Base-by-base conservation (phyloP, 805 yeast genomes). In the Yamadazyma insecticola region DNA sequence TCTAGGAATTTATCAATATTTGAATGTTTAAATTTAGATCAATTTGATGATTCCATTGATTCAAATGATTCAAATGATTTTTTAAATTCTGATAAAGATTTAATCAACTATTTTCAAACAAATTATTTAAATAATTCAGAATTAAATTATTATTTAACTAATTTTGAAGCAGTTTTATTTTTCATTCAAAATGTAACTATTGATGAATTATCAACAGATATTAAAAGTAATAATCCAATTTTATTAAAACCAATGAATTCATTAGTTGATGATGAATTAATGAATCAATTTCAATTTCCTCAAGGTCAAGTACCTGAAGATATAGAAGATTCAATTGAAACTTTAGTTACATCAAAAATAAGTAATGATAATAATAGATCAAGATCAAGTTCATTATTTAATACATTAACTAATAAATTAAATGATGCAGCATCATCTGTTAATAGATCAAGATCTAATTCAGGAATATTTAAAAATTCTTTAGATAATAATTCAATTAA, bases 81-180 rank as follows among this genome's bases (percentile, higher is more conserved):
- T 28, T 58, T 60, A 35, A 35, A 36, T 4, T 51, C 47, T 29
- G 69, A 65, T 36, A 44, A 44, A 16, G 57, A 49, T 13, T 37
- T 63, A 19, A 45, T 58, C n/a, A 38, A 50, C 6, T 50, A 45
- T 35, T 46, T 63, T 8, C 47, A 46, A 30, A 30, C 38, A 11
- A 45, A 36, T 11, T 57, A 47, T 34, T 48, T 63, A 24, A 63
- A 64, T 40, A 52, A 49, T 17, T 69, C 70, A 1, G 71, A 64
- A 36, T 37, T 56, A 22, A 50, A 51, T 28, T 65, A 53, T 35
- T 64, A 62, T 39, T 44, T 64, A 18, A 64, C 70, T 3, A 65
- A 65, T 40, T 58, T 63, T 31, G 71, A 65, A 32, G 71, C 71
- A 3, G 54, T 60, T 12, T 45, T 63, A 10, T 54, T 47, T 26